phyloP scores from a whole-genome alignment of 345 rosid genomes.

The Lepidium aucheri region DNA sequence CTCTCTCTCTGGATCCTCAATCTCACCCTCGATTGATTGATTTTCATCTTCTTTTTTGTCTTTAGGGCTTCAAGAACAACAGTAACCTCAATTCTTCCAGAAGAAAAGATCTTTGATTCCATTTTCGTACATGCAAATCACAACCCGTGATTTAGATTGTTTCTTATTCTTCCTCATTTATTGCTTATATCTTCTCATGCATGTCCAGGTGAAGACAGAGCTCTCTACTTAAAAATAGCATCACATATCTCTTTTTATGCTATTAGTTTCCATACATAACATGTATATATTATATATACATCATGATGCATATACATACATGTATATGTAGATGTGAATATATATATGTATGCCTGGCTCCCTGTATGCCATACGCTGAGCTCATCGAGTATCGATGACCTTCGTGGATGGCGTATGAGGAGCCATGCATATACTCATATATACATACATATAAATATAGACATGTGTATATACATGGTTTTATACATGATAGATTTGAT shows the following conservation, averaged over 20 bases:
- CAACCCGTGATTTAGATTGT: slow-evolving; percentile 1
- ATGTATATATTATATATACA: neutral
- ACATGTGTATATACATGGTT: neutral
- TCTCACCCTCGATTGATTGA: neutral
- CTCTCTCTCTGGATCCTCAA: slow-evolving; percentile 18
- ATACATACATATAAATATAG: neutral
- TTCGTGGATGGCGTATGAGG: slow-evolving; percentile 99
- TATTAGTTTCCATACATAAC: slow-evolving; percentile 8
- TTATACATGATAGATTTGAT: neutral
- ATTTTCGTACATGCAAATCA: slow-evolving; percentile 18
- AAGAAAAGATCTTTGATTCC: neutral
- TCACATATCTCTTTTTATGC: neutral
- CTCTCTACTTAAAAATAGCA: neutral
- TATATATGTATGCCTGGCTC: slow-evolving; percentile 84
- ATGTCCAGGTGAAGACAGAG: slow-evolving; percentile 12
- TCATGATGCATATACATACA: neutral
- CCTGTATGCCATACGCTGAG: slow-evolving; percentile 97
- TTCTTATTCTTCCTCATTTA: slow-evolving; percentile 1
- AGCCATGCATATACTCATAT: slow-evolving; percentile 77
- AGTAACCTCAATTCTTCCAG: neutral
- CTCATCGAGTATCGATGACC: slow-evolving; percentile 59
- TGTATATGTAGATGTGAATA: neutral
- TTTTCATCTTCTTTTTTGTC: slow-evolving; percentile 19
- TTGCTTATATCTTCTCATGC: slow-evolving; percentile 10
- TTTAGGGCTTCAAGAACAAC: slow-evolving; percentile 23